These are phyloP conservation scores for Tolypocladium guangdongense DNA, from an alignment of 2,329 filamentous ascomycete genomes.

Conservation along the genomic window DNA sequence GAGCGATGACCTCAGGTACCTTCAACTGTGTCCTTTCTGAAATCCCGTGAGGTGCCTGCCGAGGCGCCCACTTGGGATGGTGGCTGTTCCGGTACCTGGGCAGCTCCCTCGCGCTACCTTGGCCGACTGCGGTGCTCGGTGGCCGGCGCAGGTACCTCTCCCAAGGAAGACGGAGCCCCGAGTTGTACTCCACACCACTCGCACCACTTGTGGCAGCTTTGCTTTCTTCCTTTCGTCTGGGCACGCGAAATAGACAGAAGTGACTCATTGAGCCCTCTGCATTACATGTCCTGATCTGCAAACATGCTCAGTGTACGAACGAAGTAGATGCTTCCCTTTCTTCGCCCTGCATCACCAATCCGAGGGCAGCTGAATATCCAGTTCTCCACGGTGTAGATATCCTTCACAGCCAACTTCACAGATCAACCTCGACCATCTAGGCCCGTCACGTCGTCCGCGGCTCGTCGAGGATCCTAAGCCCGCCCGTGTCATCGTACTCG, in stretches of 20 bases:
- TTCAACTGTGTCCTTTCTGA: constrained; percentile 28
- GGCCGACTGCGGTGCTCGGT: not conserved
- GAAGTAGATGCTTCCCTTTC: not conserved
- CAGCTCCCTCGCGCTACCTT: not conserved
- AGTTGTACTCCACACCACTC: too few species aligned
- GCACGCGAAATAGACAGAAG: not conserved
- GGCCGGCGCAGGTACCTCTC: not conserved
- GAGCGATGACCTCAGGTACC: constrained; percentile 1
- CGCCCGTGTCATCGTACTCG: constrained; percentile 39
- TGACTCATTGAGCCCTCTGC: not conserved
- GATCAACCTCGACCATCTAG: not conserved
- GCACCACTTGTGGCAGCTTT: too few species aligned
- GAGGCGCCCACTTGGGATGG: constrained; percentile 3
- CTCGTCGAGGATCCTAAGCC: constrained; percentile 29
- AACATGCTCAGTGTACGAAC: not conserved
- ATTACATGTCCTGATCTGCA: not conserved
- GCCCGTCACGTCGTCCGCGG: not conserved
- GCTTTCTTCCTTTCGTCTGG: too few species aligned
- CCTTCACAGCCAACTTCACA: not conserved
- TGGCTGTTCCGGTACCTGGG: constrained; percentile 6
- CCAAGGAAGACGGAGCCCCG: not conserved
- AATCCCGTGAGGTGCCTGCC: constrained; percentile 16
- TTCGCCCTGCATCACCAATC: not conserved
- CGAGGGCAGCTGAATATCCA: too few species aligned
- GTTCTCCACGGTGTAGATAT: too few species aligned